These are phyloP conservation scores for Kodamaea sagamina DNA, from an alignment of 805 yeast species.

Conservation along the genomic window DNA sequence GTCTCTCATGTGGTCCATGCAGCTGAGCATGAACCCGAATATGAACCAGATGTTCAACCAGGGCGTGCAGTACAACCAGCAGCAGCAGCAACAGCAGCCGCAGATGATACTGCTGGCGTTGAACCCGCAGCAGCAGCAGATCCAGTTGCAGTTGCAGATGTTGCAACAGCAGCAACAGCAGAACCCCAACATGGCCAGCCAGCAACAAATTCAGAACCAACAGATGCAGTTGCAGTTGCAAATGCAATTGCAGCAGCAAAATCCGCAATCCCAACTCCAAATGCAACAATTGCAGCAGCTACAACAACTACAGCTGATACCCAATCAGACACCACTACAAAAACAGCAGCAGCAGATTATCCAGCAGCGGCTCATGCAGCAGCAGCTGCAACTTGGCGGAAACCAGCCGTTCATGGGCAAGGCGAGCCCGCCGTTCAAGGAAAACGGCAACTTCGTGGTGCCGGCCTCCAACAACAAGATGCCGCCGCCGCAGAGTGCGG, in stretches of 20 bases:
- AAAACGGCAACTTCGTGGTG: slow-evolving; percentile 13
- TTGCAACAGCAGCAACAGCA: slow-evolving; percentile 11
- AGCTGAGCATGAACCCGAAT: slow-evolving; percentile 42
- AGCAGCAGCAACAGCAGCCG: slow-evolving; percentile 12
- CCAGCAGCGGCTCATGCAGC: slow-evolving; percentile 11
- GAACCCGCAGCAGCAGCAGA: slow-evolving; percentile 12
- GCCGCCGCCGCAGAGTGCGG: slow-evolving; percentile 15
- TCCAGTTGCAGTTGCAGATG: slow-evolving; percentile 14
- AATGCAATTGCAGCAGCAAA: slow-evolving; percentile 13
- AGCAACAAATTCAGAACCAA: slow-evolving; percentile 3
- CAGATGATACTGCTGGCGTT: slow-evolving; percentile 12
- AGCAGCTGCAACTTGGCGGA: slow-evolving; percentile 8
- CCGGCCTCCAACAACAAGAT: slow-evolving; percentile 13
- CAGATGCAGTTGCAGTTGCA: slow-evolving; percentile 4
- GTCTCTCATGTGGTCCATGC: slow-evolving; percentile 52
- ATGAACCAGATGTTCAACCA: slow-evolving; percentile 24
- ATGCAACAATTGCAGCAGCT: slow-evolving; percentile 14
- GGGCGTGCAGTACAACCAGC: slow-evolving; percentile 10
- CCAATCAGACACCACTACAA: slow-evolving; percentile 1
- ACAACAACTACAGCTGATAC: slow-evolving; percentile 14
- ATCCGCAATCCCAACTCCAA: slow-evolving; percentile 15
- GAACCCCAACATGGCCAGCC: slow-evolving; percentile 3
- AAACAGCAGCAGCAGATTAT: slow-evolving; percentile 8
- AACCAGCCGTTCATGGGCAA: slow-evolving; percentile 10
- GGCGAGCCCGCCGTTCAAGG: slow-evolving; percentile 10